These are phyloP conservation scores for Oryza meyeriana DNA, from an alignment of 176 grass and related monocot genomes.

Conservation along the genomic window DNA sequence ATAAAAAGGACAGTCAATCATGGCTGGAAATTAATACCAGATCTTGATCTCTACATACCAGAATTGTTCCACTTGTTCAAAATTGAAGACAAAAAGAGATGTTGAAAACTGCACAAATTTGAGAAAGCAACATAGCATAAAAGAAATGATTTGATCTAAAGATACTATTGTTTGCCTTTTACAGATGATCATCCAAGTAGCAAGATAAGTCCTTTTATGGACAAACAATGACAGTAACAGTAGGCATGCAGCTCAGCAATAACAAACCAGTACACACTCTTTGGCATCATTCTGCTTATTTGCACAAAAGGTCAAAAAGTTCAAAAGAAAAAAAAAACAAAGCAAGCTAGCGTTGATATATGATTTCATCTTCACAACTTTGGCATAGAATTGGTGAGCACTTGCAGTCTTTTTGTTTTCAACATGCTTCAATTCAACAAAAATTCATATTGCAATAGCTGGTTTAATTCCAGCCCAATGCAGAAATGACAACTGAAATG, in stretches of 20 bases:
- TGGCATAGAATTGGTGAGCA: background rate
- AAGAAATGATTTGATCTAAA: background rate
- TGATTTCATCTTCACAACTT: background rate
- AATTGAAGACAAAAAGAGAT: background rate
- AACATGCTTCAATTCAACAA: background rate
- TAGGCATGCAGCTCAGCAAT: background rate
- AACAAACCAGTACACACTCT: background rate
- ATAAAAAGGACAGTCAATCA: constrained; percentile 21
- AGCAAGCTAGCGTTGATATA: background rate
- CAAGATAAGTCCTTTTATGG: background rate
- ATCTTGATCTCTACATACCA: background rate
- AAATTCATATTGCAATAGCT: background rate
- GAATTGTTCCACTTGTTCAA: background rate
- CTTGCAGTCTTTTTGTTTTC: background rate
- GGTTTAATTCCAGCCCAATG: background rate
- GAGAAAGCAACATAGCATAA: background rate
- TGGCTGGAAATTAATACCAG: background rate
- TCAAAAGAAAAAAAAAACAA: background rate
- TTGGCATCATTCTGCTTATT: background rate
- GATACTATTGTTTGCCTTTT: background rate
- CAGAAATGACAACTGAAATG: background rate
- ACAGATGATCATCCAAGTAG: background rate
- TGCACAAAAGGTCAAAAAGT: background rate
- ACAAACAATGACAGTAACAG: background rate
- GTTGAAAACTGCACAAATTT: background rate